Conservation (phyloP, 306 rosid species). For the Mucuna pruriens region DNA sequence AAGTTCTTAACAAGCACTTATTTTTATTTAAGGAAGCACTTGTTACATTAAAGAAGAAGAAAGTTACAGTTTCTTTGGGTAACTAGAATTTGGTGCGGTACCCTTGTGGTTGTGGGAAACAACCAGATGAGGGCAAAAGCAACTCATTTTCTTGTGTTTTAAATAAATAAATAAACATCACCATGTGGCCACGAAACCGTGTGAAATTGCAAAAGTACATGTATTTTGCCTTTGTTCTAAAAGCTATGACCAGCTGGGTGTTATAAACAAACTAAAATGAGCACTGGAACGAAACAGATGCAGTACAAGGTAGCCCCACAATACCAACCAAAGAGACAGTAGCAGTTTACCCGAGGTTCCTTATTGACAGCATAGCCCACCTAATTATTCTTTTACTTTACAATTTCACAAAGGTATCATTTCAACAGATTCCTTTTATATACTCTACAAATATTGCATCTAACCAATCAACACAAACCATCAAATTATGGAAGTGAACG, state of each 20-base stretch:
- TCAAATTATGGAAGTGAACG: too few species aligned
- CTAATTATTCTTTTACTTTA: background rate
- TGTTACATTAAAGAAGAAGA: too few species aligned
- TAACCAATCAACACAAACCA: background rate
- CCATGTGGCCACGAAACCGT: background rate
- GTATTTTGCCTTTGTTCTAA: background rate
- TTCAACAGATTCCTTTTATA: background rate
- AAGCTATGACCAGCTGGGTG: background rate
- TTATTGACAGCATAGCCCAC: background rate
- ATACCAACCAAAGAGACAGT: background rate
- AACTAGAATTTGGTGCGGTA: too few species aligned
- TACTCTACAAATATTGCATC: background rate
- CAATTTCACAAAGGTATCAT: background rate
- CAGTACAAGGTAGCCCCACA: background rate
- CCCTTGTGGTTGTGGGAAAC: too few species aligned
- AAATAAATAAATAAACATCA: background rate
- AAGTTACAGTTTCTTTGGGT: too few species aligned
- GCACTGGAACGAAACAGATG: background rate
- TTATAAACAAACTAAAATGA: background rate
- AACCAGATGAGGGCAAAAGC: too few species aligned
- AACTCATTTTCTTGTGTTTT: background rate
- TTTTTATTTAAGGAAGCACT: too few species aligned
- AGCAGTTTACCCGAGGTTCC: background rate
- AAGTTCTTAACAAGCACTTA: too few species aligned
- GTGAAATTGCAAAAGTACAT: background rate